phyloP scores from a whole-genome alignment of 1,284 basidiomycete genomes.

The Cryptococcus hybrid region DNA sequence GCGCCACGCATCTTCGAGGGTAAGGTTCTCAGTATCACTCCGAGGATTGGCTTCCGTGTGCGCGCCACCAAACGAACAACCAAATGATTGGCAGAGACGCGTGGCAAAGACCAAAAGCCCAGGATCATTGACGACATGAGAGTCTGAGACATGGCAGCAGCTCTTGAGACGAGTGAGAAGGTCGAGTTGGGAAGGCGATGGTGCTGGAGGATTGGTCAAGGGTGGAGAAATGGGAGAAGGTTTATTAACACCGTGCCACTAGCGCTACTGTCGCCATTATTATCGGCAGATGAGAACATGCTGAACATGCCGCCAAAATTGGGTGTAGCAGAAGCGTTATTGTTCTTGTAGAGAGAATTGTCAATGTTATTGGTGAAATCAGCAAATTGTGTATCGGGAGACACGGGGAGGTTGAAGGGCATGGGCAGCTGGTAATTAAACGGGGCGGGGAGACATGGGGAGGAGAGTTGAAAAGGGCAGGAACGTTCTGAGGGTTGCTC shows the following conservation, averaged over 20 bases:
- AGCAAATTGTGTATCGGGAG: conserved; percentile 30
- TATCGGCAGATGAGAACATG: conserved; percentile 17
- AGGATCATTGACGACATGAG: conserved; percentile 50
- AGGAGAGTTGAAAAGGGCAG: conserved; percentile 5
- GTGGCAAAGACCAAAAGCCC: conserved; percentile 49
- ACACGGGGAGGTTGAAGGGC: conserved; percentile 38
- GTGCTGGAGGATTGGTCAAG: neutral
- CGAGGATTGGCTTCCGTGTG: conserved; percentile 32
- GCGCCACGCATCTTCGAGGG: conserved; percentile 47
- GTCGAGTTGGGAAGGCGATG: conserved; percentile 24
- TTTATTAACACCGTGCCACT: neutral
- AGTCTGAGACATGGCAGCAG: conserved; percentile 49
- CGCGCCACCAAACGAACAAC: conserved; percentile 39
- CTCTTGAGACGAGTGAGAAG: conserved; percentile 46
- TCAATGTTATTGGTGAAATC: conserved; percentile 22
- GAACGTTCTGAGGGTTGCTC: conserved; percentile 5
- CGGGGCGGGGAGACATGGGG: conserved; percentile 9
- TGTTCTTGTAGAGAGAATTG: conserved; percentile 19
- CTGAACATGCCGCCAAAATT: conserved; percentile 29
- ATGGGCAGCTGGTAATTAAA: conserved; percentile 44
- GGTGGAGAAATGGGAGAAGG: conserved; percentile 14
- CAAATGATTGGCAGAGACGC: conserved; percentile 46
- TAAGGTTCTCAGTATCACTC: conserved; percentile 41
- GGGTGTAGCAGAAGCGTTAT: conserved; percentile 9
- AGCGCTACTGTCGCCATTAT: neutral